Percentiles rank a stretch among this genome's conserved stretches.
Evolutionary conservation across 495 filamentous ascomycete genomes (phyloP).

Genomic region (Wilcoxina mikolae): DNA sequence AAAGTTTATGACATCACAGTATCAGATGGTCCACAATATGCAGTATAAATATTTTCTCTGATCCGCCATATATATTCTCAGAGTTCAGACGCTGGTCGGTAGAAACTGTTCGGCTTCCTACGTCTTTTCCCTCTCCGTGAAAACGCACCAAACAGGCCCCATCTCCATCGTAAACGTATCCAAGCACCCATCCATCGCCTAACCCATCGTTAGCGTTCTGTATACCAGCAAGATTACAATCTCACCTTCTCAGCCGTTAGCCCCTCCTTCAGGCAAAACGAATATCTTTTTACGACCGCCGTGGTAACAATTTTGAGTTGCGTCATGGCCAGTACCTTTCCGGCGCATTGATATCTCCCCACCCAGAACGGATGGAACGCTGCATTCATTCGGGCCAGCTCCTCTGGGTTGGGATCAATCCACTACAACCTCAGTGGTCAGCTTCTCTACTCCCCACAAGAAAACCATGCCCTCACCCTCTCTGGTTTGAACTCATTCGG

Average conservation of each 20-base stretch:
- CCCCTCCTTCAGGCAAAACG: constrained; percentile 32
- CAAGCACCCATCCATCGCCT: constrained; percentile 6
- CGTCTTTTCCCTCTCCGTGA: not conserved
- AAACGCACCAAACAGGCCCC: constrained; percentile 4
- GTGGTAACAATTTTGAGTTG: constrained; percentile 37
- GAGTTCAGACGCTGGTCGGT: too few relatives aligned
- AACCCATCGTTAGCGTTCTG: not conserved
- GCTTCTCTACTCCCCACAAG: not conserved
- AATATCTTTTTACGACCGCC: constrained; percentile 33
- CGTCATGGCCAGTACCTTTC: constrained; percentile 39
- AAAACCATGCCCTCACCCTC: not conserved
- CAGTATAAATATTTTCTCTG: too few relatives aligned
- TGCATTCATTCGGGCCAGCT: constrained; percentile 40
- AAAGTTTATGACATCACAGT: too few relatives aligned
- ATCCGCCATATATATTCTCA: too few relatives aligned
- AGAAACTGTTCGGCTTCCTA: too few relatives aligned
- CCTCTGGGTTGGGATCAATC: constrained; percentile 32
- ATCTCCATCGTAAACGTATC: constrained; percentile 15
- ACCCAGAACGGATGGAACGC: constrained; percentile 41
- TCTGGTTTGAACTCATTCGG: not conserved
- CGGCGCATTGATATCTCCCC: constrained; percentile 37
- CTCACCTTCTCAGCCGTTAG: constrained; percentile 3
- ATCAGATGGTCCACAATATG: too few relatives aligned
- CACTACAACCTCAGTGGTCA: constrained; percentile 17
- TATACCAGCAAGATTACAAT: not conserved